Conservation (phyloP, 352 stramenopile genomes). For the Phytophthora chlamydospora region DNA sequence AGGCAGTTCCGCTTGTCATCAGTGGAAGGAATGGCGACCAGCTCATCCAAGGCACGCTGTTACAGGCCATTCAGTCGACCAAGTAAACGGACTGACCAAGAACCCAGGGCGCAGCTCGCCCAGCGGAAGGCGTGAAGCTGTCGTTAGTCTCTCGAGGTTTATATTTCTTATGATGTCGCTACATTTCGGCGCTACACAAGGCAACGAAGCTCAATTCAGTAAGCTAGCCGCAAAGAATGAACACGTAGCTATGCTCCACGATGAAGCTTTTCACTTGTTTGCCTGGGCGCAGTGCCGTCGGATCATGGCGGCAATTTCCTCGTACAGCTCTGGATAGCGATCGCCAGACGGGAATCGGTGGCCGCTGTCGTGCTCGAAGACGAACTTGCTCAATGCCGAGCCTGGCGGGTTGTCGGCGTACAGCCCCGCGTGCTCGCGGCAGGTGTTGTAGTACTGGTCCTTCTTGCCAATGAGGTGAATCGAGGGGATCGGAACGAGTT, state of each 20-base stretch:
- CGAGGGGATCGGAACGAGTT: slow-evolving; percentile 53
- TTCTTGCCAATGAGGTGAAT: slow-evolving; percentile 62
- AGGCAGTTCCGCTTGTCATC: slow-evolving; percentile 74
- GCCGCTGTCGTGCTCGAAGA: slow-evolving; percentile 39
- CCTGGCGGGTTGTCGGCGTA: slow-evolving; percentile 25
- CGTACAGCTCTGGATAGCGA: slow-evolving; percentile 30
- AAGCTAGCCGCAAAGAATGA: no score
- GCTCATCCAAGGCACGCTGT: slow-evolving; percentile 56
- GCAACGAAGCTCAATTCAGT: background rate
- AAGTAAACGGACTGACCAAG: slow-evolving; percentile 17
- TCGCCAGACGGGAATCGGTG: slow-evolving; percentile 38
- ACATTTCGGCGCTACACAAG: background rate
- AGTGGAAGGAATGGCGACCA: slow-evolving; percentile 86
- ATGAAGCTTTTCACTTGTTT: background rate
- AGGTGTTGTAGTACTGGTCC: slow-evolving; percentile 49
- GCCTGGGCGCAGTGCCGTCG: slow-evolving; percentile 21
- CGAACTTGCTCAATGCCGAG: slow-evolving; percentile 15
- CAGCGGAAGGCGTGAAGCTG: slow-evolving; percentile 19
- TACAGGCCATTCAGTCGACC: slow-evolving; percentile 21
- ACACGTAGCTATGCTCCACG: no score
- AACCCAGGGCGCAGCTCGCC: slow-evolving; percentile 2
- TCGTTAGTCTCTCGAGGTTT: background rate
- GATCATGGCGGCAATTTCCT: slow-evolving; percentile 27
- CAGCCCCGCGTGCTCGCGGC: slow-evolving; percentile 38
- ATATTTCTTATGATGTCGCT: slow-evolving; percentile 2